Conservation (phyloP, 106 monocot species). For the Gastrodia elata region DNA sequence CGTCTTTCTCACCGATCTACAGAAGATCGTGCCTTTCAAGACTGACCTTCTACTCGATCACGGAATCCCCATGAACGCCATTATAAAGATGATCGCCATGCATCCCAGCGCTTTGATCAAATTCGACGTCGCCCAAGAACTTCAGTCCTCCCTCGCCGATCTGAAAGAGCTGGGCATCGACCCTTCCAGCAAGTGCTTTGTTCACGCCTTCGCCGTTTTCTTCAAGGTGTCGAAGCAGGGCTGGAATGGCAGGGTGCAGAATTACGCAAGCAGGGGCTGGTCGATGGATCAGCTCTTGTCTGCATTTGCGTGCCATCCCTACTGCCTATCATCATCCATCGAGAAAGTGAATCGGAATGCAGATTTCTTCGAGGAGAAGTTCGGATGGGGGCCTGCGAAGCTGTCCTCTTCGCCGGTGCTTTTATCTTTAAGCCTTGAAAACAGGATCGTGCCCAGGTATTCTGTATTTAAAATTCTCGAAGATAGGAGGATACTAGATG, state of each 20-base stretch:
- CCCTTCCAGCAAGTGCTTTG: conserved; percentile 16
- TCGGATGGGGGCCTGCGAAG: conserved; percentile 7
- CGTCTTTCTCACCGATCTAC: conserved; percentile 7
- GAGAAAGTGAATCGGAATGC: conserved; percentile 21
- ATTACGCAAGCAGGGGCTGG: conserved; percentile 24
- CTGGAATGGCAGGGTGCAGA: conserved; percentile 22
- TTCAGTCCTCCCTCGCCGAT: neutral
- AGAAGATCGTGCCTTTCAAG: conserved; percentile 2
- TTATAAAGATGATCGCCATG: conserved; percentile 6
- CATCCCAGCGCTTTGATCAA: conserved; percentile 5
- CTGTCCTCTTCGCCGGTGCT: conserved; percentile 7
- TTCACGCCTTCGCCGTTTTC: conserved; percentile 15
- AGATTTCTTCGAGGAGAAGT: conserved; percentile 17
- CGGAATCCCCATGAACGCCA: conserved; percentile 9
- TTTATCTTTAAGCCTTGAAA: conserved; percentile 23
- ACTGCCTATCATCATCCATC: conserved; percentile 3
- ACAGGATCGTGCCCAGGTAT: conserved; percentile 27
- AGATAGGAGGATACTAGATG: conserved; percentile 5
- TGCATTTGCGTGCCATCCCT: conserved; percentile 24
- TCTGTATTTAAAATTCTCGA: conserved; percentile 8
- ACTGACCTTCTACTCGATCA: conserved; percentile 3
- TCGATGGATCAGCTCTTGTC: conserved; percentile 14
- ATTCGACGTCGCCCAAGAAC: no score
- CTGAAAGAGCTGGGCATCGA: conserved; percentile 13
- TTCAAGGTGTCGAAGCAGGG: neutral